phyloP scores from a whole-genome alignment of 331 rosid genomes.

The Pyracantha coccinea region DNA sequence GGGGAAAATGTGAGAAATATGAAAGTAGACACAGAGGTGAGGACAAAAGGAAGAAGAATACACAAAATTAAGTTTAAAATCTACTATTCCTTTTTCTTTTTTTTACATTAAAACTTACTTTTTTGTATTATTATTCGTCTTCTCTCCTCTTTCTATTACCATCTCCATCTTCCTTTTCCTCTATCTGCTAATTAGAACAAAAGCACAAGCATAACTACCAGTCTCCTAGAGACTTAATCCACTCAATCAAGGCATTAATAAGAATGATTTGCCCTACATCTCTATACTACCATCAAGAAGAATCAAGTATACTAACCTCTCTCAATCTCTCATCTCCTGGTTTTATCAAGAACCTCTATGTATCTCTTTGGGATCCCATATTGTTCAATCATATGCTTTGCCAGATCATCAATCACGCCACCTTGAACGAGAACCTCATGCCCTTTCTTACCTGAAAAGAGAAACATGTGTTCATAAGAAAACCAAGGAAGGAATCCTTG shows the following conservation, averaged over 20 bases:
- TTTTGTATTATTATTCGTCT: not conserved
- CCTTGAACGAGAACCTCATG: slow-evolving; percentile 88
- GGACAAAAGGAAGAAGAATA: not conserved
- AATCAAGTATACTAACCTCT: not conserved
- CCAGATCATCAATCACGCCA: slow-evolving; percentile 81
- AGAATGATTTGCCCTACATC: not conserved
- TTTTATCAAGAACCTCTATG: slow-evolving; percentile 89
- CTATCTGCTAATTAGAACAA: not conserved
- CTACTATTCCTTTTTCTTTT: not conserved
- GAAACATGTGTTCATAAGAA: not conserved
- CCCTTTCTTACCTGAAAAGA: slow-evolving; percentile 80
- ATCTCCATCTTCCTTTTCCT: not conserved
- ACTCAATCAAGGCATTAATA: not conserved
- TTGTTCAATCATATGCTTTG: slow-evolving; percentile 76
- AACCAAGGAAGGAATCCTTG: not conserved
- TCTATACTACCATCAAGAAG: not conserved
- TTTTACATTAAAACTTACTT: not conserved
- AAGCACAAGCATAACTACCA: not conserved
- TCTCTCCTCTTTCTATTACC: not conserved
- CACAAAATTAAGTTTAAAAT: not conserved
- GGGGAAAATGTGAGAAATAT: not conserved
- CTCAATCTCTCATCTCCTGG: slow-evolving; percentile 44
- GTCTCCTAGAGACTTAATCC: not conserved
- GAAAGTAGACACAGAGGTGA: not conserved
- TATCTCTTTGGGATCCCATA: slow-evolving; percentile 86